These are phyloP conservation scores for Penicillium nucicola DNA, from an alignment of 495 filamentous ascomycete genomes.

Conservation along the genomic window DNA sequence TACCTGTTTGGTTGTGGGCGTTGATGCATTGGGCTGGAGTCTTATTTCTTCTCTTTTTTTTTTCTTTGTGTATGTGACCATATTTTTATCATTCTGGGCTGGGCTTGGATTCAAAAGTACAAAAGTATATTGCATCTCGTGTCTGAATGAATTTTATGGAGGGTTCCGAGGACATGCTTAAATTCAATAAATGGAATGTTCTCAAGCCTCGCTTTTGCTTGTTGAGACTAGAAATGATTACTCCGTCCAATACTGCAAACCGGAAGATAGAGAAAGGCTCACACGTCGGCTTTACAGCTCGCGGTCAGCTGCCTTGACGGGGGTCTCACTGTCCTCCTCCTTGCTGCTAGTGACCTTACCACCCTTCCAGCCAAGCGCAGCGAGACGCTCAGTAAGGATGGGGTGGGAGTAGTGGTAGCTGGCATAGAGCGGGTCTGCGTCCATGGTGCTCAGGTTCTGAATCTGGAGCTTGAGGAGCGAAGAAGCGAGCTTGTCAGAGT, in stretches of 20 bases:
- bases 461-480: slow-evolving; percentile 96
- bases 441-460: slow-evolving; percentile 97
- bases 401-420: slow-evolving; percentile 98
- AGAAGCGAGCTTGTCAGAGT: slow-evolving; percentile 75
- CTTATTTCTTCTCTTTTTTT: slow-evolving; percentile 13
- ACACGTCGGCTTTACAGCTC: slow-evolving; percentile 44
- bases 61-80: slow-evolving; percentile 4
- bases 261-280: too few relatives aligned
- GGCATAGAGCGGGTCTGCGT: slow-evolving; percentile 96
- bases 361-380: slow-evolving; percentile 80
- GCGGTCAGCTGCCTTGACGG: slow-evolving; percentile 55
- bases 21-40: slow-evolving; percentile 35
- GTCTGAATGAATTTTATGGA: slow-evolving; percentile 17
- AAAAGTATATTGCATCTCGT: slow-evolving; percentile 16
- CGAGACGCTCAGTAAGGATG: slow-evolving; percentile 88
- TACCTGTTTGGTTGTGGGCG: slow-evolving; percentile 16
- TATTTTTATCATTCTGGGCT: slow-evolving; percentile 6
- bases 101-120: slow-evolving; percentile 7
- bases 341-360: slow-evolving; percentile 52
- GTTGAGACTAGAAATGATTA: neutral
- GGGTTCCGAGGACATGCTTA: slow-evolving; percentile 5
- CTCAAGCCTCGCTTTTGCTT: slow-evolving; percentile 2
- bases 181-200: slow-evolving; percentile 7
- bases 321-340: slow-evolving; percentile 49
- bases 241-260: neutral